phyloP scores from a whole-genome alignment of 345 rosid species.

The Dovyalis caffra region DNA sequence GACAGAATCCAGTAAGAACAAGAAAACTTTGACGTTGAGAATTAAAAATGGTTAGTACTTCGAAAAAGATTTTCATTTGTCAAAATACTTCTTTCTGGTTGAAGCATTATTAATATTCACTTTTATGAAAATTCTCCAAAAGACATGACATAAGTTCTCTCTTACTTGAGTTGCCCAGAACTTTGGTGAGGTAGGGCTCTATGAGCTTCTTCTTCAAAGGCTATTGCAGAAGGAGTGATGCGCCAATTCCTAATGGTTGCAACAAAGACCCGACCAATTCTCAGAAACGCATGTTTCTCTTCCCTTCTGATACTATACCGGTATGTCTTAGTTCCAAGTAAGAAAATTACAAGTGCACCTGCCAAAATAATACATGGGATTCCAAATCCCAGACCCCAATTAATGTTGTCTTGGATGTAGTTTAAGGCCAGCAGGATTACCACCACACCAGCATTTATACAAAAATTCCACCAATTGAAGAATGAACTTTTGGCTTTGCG shows the following conservation, averaged over 20 bases:
- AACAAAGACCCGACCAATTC: conserved; percentile 15
- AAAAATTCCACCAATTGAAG: conserved; percentile 30
- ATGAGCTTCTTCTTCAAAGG: conserved; percentile 7
- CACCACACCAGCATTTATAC: conserved; percentile 1
- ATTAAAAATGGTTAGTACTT: not conserved
- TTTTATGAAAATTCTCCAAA: not conserved
- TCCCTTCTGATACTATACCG: conserved; percentile 9
- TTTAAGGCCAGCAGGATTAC: conserved; percentile 3
- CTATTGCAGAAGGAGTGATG: conserved; percentile 13
- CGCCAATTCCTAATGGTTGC: conserved; percentile 11
- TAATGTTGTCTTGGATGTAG: conserved; percentile 26
- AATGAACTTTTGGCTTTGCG: conserved; percentile 22
- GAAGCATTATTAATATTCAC: not conserved
- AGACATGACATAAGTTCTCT: not conserved
- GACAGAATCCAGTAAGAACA: not conserved
- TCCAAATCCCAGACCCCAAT: conserved; percentile 29
- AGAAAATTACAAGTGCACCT: conserved; percentile 7
- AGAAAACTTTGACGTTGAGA: not conserved
- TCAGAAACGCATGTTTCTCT: conserved; percentile 12
- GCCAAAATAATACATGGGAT: conserved; percentile 21
- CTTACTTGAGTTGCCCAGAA: conserved; percentile 27
- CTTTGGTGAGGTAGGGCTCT: conserved; percentile 3
- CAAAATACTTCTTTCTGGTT: too few species aligned
- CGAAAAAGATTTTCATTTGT: not conserved
- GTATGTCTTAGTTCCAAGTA: conserved; percentile 23